A percentile compares a stretch with the other conserved stretches of the same genome.
phyloP scores from a whole-genome alignment of 2,329 filamentous ascomycete species.

The Biscogniauxia sp. region DNA sequence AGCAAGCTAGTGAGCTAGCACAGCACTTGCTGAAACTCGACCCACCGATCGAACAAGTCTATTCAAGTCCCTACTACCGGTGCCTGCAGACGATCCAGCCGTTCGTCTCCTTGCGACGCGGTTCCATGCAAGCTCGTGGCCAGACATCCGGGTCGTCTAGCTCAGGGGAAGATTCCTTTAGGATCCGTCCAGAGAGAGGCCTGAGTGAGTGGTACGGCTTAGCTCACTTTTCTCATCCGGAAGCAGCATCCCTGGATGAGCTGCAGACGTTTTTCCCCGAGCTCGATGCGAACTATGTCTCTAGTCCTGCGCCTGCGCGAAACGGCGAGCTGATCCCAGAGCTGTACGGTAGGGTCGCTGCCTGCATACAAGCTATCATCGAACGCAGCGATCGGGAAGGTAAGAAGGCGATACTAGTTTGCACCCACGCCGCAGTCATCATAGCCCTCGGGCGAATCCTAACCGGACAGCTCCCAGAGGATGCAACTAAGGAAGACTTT shows the following conservation, averaged over 20 bases:
- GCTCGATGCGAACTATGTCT: conserved; percentile 55
- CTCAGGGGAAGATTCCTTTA: conserved; percentile 26
- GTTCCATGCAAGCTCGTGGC: conserved; percentile 12
- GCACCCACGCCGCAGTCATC: conserved; percentile 84
- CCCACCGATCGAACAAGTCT: conserved; percentile 72
- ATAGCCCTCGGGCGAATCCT: conserved; percentile 82
- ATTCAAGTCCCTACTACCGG: conserved; percentile 82
- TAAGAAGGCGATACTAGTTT: conserved; percentile 72
- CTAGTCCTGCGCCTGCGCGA: conserved; percentile 64
- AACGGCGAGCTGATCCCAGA: conserved; percentile 77
- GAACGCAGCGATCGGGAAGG: conserved; percentile 68
- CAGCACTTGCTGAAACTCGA: conserved; percentile 58
- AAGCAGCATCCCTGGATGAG: conserved; percentile 62
- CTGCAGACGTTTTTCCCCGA: conserved; percentile 68
- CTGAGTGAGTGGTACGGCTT: conserved; percentile 88
- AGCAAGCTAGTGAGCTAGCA: conserved; percentile 77
- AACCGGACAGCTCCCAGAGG: conserved; percentile 73
- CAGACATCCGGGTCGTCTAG: conserved; percentile 15
- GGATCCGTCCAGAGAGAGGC: conserved; percentile 55
- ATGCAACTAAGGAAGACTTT: conserved; percentile 75
- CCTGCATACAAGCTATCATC: conserved; percentile 68
- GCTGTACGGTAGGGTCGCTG: conserved; percentile 77
- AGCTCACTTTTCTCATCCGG: conserved; percentile 81
- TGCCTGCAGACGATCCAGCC: conserved; percentile 82
- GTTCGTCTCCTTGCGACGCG: conserved; percentile 49